A percentile compares a stretch with the other conserved stretches of the same genome.
These are phyloP conservation scores for Cladosporium sp. DNA, from an alignment of 2,329 filamentous ascomycete species.

Conservation along the genomic window DNA sequence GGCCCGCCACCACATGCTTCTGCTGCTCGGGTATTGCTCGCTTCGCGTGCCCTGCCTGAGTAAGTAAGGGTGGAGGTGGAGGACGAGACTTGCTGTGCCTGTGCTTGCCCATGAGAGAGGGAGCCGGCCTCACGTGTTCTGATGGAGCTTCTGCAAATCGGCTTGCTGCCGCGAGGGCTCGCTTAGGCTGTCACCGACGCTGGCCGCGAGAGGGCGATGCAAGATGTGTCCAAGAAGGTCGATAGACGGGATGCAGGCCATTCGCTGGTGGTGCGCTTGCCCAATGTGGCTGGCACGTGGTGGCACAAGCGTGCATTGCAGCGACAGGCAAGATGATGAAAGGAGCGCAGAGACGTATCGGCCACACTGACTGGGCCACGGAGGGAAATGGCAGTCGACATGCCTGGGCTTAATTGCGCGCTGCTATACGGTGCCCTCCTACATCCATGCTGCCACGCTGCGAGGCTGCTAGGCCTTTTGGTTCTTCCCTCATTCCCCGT, in stretches of 20 bases:
- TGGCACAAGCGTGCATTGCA: constrained; percentile 8
- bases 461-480: background rate
- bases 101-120: background rate
- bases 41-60: constrained; percentile 2
- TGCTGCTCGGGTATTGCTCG: constrained; percentile 4
- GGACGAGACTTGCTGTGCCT: background rate
- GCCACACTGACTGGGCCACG: background rate
- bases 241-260: background rate
- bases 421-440: background rate
- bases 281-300: constrained; percentile 11
- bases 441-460: background rate
- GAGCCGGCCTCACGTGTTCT: constrained; percentile 3
- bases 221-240: background rate
- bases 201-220: background rate
- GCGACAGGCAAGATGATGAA: background rate
- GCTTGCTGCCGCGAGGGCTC: constrained; percentile 9
- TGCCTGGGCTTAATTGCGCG: background rate
- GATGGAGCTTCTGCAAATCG: constrained; percentile 1
- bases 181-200: constrained; percentile 11
- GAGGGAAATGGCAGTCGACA: background rate
- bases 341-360: background rate
- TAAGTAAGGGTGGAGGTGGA: background rate
- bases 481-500: background rate
- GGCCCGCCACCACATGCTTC: background rate
- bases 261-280: constrained; percentile 1